Base-by-base conservation (phyloP, 768 basidiomycete species). In the Dacryopinax spathularia region DNA sequence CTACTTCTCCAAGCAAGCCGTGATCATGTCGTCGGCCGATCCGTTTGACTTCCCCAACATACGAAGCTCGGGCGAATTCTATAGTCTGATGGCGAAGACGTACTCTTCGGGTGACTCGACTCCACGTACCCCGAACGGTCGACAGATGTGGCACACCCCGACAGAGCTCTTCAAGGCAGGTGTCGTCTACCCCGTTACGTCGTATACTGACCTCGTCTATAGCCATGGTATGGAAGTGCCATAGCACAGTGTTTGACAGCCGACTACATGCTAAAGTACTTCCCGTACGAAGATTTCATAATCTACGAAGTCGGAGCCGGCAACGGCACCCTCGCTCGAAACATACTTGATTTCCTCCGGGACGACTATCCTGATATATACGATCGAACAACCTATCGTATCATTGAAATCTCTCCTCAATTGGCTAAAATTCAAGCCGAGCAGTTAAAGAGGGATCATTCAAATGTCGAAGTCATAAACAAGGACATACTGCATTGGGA, bases 241-340 rank as follows among this genome's bases (percentile, higher is more conserved):
- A 84, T 98, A 61, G 91, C 88, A 10, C 84, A 86, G 63, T 95
- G 91, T 70, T 81, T 98, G 33, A 86, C 91, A 22, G 86, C 89
- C 0, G 89, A 94, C 68, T 97, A 99, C 75, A 83, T 96, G 70
- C 81, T 93, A 66, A 92, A 93, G 71, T 88, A 92, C 72, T 98
- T 91, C 73, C 95, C 95, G 0, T 95, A 97, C 71, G 88, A 96
- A 75, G 93, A 96, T 73, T 85, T 98, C 67, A 83, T 89, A 66
- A 86, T 99, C 61, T 98, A 97, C 77, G 96, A 99, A 74, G 88
- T 99, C 69, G 96, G 96, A 34, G 96, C 93, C 1, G 96, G 96
- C 39, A 99, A 99, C 70, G 96, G 96, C 13, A 95, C 95, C 0
- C 80, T 99, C 63, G 94, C 95, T 33, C 76, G 82, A 74, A 87